A percentile compares a stretch with the other conserved stretches of the same genome.
These are phyloP conservation scores for Pythium folliculosum DNA, from an alignment of 352 stramenopile species.

Conservation along the genomic window DNA sequence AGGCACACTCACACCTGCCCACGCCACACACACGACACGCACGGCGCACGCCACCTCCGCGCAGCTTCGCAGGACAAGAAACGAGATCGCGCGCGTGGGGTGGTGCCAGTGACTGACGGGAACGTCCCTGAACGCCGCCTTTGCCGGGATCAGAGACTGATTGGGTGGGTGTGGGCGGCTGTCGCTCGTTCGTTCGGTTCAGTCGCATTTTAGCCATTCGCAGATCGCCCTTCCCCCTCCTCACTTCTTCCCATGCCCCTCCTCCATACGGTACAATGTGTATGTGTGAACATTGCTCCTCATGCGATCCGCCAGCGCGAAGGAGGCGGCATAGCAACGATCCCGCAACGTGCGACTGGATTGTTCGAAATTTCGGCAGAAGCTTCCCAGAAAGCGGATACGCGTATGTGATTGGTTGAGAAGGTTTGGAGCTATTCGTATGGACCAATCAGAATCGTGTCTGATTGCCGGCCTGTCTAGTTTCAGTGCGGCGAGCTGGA, in stretches of 20 bases:
- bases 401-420: not conserved
- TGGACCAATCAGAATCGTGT: not conserved
- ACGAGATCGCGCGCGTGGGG: not conserved
- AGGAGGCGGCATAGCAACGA: not conserved
- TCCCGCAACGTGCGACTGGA: conserved; percentile 2
- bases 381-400: not conserved
- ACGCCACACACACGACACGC: not conserved
- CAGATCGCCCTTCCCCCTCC: no score
- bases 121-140: not conserved
- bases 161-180: no score
- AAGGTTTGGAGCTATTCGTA: not conserved
- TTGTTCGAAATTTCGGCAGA: not conserved
- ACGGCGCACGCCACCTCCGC: not conserved
- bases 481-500: not conserved
- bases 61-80: not conserved
- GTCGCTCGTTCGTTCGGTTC: not conserved
- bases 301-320: conserved; percentile 2
- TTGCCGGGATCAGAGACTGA: no score
- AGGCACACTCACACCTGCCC: not conserved
- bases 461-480: not conserved
- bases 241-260: not conserved
- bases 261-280: not conserved
- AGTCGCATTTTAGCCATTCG: not conserved
- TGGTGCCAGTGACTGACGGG: not conserved
- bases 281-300: not conserved